Evolutionary conservation across 352 stramenopile species (phyloP).

Genomic region (Aphanomyces invadans): DNA sequence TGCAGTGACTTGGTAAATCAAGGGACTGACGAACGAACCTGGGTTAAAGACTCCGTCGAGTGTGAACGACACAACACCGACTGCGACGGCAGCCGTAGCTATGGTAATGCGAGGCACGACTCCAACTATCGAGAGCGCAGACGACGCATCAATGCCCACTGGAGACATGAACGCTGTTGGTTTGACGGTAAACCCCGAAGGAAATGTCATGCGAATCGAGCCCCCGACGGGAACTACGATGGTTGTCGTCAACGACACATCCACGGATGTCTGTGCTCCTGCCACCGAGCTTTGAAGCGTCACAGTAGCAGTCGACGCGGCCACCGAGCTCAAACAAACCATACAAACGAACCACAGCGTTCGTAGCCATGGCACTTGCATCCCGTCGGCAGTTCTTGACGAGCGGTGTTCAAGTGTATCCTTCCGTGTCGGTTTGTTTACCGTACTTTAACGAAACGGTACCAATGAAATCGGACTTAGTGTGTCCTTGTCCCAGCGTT

Average conservation of each 20-base stretch:
- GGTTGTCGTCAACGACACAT: constrained; percentile 36
- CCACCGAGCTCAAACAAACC: neutral
- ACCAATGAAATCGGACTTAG: too few relatives aligned
- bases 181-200: constrained; percentile 40
- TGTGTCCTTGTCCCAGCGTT: too few relatives aligned
- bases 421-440: too few relatives aligned
- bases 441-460: too few relatives aligned
- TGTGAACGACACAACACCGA: constrained; percentile 40
- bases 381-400: neutral
- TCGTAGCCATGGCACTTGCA: neutral
- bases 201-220: constrained; percentile 43
- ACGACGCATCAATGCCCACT: constrained; percentile 29
- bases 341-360: neutral
- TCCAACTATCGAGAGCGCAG: constrained; percentile 29
- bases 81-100: constrained; percentile 18
- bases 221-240: constrained; percentile 35
- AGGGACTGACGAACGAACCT: constrained; percentile 27
- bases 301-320: neutral
- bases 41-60: constrained; percentile 49
- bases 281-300: constrained; percentile 15
- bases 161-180: constrained; percentile 25
- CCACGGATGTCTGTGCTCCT: constrained; percentile 30
- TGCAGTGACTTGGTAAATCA: constrained; percentile 8
- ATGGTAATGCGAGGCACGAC: constrained; percentile 38
- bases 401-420: too few relatives aligned